Conservation (phyloP, 192 early-diverging fungal species). For the Mortierella claussenii region DNA sequence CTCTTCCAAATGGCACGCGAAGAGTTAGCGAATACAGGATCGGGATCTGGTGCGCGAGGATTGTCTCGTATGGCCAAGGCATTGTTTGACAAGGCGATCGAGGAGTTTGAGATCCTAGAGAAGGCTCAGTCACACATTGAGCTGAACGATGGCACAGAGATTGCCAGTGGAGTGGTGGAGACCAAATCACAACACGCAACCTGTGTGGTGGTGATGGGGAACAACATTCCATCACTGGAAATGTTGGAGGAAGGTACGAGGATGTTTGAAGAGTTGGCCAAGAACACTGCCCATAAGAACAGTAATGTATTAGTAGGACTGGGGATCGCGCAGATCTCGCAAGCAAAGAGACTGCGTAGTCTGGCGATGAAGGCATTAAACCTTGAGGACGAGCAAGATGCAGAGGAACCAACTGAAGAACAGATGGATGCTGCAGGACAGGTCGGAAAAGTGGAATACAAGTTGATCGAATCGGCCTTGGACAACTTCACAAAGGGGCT, state of each 20-base stretch:
- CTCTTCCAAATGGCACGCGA: constrained; percentile 70
- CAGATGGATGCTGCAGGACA: constrained; percentile 25
- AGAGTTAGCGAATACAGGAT: constrained; percentile 15
- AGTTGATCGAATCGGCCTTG: constrained; percentile 6
- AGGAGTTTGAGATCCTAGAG: constrained; percentile 54
- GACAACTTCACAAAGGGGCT: constrained; percentile 26
- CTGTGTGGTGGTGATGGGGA: constrained; percentile 35
- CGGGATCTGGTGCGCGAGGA: neutral
- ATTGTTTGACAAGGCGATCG: constrained; percentile 68
- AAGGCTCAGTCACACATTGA: constrained; percentile 56
- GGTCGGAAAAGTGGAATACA: constrained; percentile 19
- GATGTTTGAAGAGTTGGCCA: constrained; percentile 47
- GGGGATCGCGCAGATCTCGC: constrained; percentile 35
- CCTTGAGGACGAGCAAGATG: constrained; percentile 18
- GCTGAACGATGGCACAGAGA: constrained; percentile 44
- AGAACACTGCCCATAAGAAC: constrained; percentile 11
- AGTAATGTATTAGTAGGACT: constrained; percentile 26
- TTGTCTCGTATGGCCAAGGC: constrained; percentile 53
- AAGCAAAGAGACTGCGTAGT: constrained; percentile 18
- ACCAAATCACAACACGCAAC: constrained; percentile 43
- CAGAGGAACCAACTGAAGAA: constrained; percentile 24
- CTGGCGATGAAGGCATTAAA: constrained; percentile 14
- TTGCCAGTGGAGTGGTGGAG: constrained; percentile 16
- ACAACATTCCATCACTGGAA: constrained; percentile 25
- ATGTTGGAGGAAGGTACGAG: constrained; percentile 44